Conservation (phyloP, 2,329 filamentous ascomycete genomes). For the Colletotrichum musae region DNA sequence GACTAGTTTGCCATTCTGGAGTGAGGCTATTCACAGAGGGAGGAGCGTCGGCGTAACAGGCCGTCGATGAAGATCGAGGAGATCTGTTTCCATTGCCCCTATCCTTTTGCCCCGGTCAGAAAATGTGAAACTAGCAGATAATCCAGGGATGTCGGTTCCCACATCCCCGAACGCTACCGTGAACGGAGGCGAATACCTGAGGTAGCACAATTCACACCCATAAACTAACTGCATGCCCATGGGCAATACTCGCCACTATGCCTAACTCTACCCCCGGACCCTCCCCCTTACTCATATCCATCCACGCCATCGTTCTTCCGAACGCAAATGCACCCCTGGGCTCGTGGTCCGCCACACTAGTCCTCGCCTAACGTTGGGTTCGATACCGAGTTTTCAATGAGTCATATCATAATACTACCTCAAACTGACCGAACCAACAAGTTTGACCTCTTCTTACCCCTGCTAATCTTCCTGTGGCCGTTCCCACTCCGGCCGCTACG, state of each 20-base stretch:
- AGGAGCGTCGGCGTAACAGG: not conserved
- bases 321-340: not conserved
- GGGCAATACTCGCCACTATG: not conserved
- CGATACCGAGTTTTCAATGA: not conserved
- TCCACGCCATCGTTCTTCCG: not conserved
- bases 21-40: conserved; percentile 15
- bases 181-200: conserved; percentile 35
- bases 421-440: too few relatives aligned
- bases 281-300: not conserved
- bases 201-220: conserved; percentile 1
- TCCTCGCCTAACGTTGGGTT: not conserved
- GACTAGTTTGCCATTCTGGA: not conserved
- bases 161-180: conserved; percentile 3
- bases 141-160: conserved; percentile 2
- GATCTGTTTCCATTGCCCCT: not conserved
- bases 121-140: not conserved
- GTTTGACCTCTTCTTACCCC: not conserved
- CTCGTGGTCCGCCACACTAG: conserved; percentile 6
- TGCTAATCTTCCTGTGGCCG: not conserved
- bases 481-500: conserved; percentile 21
- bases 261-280: not conserved
- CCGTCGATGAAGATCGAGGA: not conserved
- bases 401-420: not conserved
- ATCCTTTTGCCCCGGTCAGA: not conserved
- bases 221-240: conserved; percentile 3